Evolutionary conservation across 805 yeast genomes (phyloP).

Genomic region (Wickerhamiella dianesei): DNA sequence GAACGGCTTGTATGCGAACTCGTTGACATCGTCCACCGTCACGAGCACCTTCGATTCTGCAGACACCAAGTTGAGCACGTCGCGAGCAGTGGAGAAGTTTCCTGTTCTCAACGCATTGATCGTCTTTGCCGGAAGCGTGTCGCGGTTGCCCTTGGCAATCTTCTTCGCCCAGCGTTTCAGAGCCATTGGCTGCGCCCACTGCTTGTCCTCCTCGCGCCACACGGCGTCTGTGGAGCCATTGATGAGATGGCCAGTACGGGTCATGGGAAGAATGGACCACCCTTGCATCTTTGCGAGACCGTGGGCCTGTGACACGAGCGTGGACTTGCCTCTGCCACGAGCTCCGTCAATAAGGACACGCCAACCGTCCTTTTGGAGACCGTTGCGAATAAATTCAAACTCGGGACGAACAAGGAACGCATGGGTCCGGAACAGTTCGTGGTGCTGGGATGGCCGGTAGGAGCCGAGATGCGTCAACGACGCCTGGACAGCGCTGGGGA

Average conservation of each 20-base stretch:
- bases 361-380: constrained; percentile 1
- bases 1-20: constrained; percentile 38
- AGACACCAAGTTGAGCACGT: background rate
- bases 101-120: background rate
- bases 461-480: constrained; percentile 14
- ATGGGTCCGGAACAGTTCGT: constrained; percentile 14
- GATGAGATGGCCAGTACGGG: constrained; percentile 45
- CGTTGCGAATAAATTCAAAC: constrained; percentile 1
- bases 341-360: constrained; percentile 13
- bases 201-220: constrained; percentile 30
- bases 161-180: constrained; percentile 46
- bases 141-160: constrained; percentile 34
- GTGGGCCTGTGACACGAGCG: constrained; percentile 55
- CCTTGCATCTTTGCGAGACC: constrained; percentile 35
- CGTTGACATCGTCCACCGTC: constrained; percentile 63
- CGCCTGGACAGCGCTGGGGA: constrained; percentile 15
- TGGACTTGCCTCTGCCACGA: constrained; percentile 68
- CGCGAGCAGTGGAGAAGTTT: background rate
- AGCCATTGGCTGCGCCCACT: constrained; percentile 64
- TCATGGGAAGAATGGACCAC: constrained; percentile 45
- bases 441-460: constrained; percentile 16
- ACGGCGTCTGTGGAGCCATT: constrained; percentile 68
- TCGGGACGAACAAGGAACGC: constrained; percentile 13
- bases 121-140: constrained; percentile 23
- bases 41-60: constrained; percentile 24